phyloP scores from a whole-genome alignment of 768 basidiomycete genomes.

The Cystobasidium tubakii region DNA sequence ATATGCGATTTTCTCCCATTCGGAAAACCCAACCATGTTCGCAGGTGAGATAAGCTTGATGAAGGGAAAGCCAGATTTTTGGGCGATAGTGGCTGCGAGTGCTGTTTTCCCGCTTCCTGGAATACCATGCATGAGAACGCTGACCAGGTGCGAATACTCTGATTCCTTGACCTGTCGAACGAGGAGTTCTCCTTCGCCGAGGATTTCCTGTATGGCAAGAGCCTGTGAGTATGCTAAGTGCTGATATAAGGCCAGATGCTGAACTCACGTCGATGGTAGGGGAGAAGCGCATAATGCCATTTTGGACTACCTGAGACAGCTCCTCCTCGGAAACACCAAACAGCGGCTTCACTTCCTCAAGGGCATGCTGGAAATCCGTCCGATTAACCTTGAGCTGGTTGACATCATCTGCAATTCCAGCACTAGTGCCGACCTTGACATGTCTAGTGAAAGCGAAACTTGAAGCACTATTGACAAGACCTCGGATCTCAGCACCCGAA shows the following conservation, averaged over 20 bases:
- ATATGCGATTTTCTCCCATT: constrained; percentile 79
- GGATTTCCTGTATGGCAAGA: constrained; percentile 59
- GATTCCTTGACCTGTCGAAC: constrained; percentile 91
- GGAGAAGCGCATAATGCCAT: constrained; percentile 90
- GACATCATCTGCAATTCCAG: constrained; percentile 90
- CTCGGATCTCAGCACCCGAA: constrained; percentile 90
- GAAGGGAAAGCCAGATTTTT: constrained; percentile 89
- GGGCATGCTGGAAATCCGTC: constrained; percentile 76
- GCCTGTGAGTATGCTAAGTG: not conserved
- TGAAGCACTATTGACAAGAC: constrained; percentile 94
- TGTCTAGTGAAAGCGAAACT: constrained; percentile 97
- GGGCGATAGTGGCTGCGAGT: constrained; percentile 85
- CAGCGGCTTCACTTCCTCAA: constrained; percentile 90
- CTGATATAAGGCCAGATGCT: not conserved
- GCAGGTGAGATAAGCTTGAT: constrained; percentile 96
- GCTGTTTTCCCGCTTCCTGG: constrained; percentile 92
- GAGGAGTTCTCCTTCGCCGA: constrained; percentile 77
- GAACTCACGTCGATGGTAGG: constrained; percentile 64
- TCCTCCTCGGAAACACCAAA: constrained; percentile 98
- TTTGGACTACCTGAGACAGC: constrained; percentile 81
- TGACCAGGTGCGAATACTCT: constrained; percentile 83
- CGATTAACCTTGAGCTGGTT: constrained; percentile 84
- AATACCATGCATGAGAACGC: constrained; percentile 78
- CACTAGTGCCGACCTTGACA: constrained; percentile 95
- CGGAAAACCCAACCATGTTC: constrained; percentile 92